Percentiles rank a stretch among this genome's conserved stretches.
phyloP scores from a whole-genome alignment of 441 rosid genomes.

The Flueggea neowawraea region DNA sequence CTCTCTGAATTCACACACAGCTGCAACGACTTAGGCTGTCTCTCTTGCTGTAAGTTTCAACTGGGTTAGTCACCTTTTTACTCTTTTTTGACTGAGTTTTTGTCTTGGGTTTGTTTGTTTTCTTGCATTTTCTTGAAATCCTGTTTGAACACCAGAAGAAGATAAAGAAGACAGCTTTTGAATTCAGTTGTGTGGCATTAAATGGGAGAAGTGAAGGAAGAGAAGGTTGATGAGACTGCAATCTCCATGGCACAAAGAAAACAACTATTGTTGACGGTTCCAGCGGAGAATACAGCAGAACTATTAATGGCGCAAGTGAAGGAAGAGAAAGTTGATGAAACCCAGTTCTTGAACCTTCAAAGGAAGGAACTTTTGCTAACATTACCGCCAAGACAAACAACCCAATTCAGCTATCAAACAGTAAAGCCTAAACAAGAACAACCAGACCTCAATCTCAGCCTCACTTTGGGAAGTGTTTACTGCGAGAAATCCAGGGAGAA shows the following conservation, averaged over 20 bases:
- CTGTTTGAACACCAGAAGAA: too few relatives aligned
- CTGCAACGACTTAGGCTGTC: not conserved
- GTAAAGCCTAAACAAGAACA: not conserved
- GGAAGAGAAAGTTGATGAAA: not conserved
- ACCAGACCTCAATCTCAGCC: conserved; percentile 21
- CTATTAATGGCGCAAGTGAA: not conserved
- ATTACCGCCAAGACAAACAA: not conserved
- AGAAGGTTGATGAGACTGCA: too few relatives aligned
- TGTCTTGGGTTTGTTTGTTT: not conserved
- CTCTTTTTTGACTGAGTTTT: not conserved
- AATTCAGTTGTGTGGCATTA: too few relatives aligned
- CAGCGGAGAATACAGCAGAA: too few relatives aligned
- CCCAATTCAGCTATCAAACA: conserved; percentile 1
- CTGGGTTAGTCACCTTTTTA: conserved; percentile 6
- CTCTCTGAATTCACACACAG: not conserved
- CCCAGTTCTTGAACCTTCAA: not conserved
- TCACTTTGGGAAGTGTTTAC: conserved; percentile 30
- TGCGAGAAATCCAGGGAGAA: conserved; percentile 4
- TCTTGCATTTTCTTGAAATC: too few relatives aligned
- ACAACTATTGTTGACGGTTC: too few relatives aligned
- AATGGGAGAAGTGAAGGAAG: too few relatives aligned
- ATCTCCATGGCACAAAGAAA: too few relatives aligned
- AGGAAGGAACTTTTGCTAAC: conserved; percentile 1
- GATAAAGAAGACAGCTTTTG: too few relatives aligned
- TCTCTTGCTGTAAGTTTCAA: conserved; percentile 5